A percentile compares a stretch with the other conserved stretches of the same genome.
Evolutionary conservation across 345 rosid species (phyloP).

Genomic region (Eucalyptus coolabah): DNA sequence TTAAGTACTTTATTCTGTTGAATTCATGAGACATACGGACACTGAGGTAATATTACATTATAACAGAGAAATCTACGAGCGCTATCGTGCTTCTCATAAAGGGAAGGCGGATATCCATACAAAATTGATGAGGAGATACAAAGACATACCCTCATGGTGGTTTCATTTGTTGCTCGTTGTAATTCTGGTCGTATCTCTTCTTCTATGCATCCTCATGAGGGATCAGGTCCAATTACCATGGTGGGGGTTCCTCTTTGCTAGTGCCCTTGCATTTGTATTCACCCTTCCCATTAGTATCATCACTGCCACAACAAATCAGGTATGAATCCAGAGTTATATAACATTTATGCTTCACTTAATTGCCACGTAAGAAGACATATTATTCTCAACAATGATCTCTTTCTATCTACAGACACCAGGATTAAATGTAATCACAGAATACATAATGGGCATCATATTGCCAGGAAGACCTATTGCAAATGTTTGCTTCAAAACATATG

Average conservation of each 20-base stretch:
- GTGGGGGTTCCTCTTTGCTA: conserved; percentile 86
- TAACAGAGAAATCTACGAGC: conserved; percentile 56
- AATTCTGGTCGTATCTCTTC: conserved; percentile 41
- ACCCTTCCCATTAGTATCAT: conserved; percentile 86
- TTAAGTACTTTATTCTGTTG: neutral
- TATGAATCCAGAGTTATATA: neutral
- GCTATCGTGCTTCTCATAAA: conserved; percentile 50
- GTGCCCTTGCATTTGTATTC: conserved; percentile 69
- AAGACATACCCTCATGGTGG: conserved; percentile 95
- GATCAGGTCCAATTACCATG: conserved; percentile 88
- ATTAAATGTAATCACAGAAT: conserved; percentile 84
- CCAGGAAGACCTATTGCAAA: conserved; percentile 96
- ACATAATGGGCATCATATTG: conserved; percentile 68
- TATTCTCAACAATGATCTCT: neutral
- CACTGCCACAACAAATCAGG: conserved; percentile 92
- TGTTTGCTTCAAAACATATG: conserved; percentile 83
- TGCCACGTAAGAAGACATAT: neutral
- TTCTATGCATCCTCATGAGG: conserved; percentile 53
- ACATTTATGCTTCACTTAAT: neutral
- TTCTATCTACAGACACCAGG: conserved; percentile 60
- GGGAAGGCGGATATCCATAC: conserved; percentile 78
- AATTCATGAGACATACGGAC: neutral
- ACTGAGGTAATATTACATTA: neutral
- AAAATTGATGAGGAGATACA: conserved; percentile 61
- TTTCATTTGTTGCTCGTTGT: conserved; percentile 38